Base-by-base conservation (phyloP, 78 protist species). In the Dictyostelium purpureum region DNA sequence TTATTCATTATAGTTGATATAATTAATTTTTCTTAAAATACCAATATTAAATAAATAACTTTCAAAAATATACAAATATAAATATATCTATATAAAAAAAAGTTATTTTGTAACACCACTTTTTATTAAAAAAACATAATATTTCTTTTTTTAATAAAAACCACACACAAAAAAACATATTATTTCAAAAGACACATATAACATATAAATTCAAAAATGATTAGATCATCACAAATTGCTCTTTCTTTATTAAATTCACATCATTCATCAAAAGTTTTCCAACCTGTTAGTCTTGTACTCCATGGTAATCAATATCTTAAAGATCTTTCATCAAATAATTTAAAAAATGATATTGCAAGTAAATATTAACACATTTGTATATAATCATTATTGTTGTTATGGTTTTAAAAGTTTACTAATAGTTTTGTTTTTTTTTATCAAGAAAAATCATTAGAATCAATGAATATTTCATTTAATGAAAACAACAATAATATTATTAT, bases 391-490 rank as follows among this genome's bases (percentile, higher is more conserved):
- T 21, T 43, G 49, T 14, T 47, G 12, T 47, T 14, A 47, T 56
- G n/a, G 19, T 56, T 18, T 7, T 19, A 21, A 5, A 56, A 56
- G 24, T 56, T 5, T 4, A 11, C 18, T n/a, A n/a, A 56, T 56
- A n/a, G 63, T n/a, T 5, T 52, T 45, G 59, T 79, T 47, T 21
- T 45, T 6, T 57, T 26, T 45, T 9, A 19, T 2, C n/a, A 19
- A 82, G 70, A 24, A 33, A 66, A 40, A 56, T 49, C 67, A 52
- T 33, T 82, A 1, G 90, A 82, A 56, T 26, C 47, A 18, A 70
- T 82, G 26, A 66, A 74, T 37, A 54, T 82, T 61, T 61, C 61
- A n/a, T 28, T 79, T 10, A 65, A 79, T 38, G 76, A 79, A 40
- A 56, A 56, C 12, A 69, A 75, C 38, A 26, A 49, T 51, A 70